These are phyloP conservation scores for Eucalyptus marginata DNA, from an alignment of 345 rosid species.

Conservation along the genomic window DNA sequence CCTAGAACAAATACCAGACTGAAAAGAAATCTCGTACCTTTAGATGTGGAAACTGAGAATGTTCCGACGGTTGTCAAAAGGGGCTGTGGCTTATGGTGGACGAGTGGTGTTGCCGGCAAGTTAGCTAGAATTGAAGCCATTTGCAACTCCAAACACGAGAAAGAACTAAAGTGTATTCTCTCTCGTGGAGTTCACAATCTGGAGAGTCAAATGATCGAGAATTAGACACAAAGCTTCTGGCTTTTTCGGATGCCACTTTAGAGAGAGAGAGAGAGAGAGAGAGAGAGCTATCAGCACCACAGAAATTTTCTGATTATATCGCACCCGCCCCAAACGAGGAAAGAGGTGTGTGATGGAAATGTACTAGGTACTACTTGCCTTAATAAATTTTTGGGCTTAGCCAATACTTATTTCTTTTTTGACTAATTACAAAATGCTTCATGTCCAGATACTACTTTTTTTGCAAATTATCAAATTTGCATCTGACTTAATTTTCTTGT, in stretches of 20 bases:
- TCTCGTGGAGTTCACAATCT: not conserved
- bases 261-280: not conserved
- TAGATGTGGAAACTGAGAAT: conserved; percentile 8
- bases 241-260: not conserved
- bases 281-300: not conserved
- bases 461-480: not conserved
- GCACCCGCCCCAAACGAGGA: not conserved
- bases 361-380: not conserved
- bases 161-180: not conserved
- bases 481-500: not conserved
- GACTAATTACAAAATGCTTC: not conserved
- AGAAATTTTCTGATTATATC: not conserved
- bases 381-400: not conserved
- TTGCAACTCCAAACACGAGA: not conserved
- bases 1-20: not conserved
- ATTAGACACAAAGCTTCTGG: not conserved
- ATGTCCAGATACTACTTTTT: not conserved
- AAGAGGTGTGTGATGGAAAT: not conserved
- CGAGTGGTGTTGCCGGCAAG: conserved; percentile 24
- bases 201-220: not conserved
- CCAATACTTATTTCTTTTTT: not conserved
- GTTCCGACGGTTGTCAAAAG: not conserved
- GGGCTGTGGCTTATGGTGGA: conserved; percentile 23
- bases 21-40: conserved; percentile 13
- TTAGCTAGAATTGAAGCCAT: conserved; percentile 59